Base-by-base conservation (phyloP, 1,284 basidiomycete species). In the Pseudozyma flocculosa region DNA sequence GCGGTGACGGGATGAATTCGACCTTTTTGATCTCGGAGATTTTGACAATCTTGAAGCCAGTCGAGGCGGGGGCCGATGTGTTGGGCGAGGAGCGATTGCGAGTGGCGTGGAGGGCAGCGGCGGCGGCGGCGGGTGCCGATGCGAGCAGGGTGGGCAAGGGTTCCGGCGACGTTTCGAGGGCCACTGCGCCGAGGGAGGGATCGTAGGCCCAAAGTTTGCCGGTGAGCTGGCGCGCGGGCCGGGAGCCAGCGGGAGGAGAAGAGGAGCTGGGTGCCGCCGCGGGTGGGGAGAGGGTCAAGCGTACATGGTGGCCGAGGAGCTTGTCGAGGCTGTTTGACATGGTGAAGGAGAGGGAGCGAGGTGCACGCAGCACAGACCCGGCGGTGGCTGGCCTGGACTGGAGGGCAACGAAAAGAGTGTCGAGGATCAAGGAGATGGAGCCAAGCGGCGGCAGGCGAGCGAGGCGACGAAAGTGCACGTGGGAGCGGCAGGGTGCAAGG, bases 201-300 rank as follows among this genome's bases (percentile, higher is more conserved):
- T 77, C 75, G 39, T 70, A 73, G 5, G 73, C 68, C 70, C 68
- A 77, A 11, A 77, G 60, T 23, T 68, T 68, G 23, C 75, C 75
- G 8, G 59, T 55, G 3, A 68, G n/a, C 1, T 48, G 53, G 7
- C 59, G 54, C 10, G 52, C 22, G 32, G 9, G 32, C 4, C 4
- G 15, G 10, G 32, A 34, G 32, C 11, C 4, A 13, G 32, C 7
- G 15, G 32, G 14, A 13, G 32, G 14, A 17, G 32, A 34, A 34
- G 32, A 34, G 14, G 32, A 29, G 29, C 7, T 7, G 29, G 29
- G 13, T 29, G 29, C 5, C 7, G 29, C 29, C 7, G 29, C 15
- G 32, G 32, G 7, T 3, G 32, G 14, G 15, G 32, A 34, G 32
- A 34, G 32, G 32, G 32, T 34, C 7, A 34, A 17, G 32, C 32